phyloP scores from a whole-genome alignment of 139 green algal species.

The Raphidocelis subcapitata region DNA sequence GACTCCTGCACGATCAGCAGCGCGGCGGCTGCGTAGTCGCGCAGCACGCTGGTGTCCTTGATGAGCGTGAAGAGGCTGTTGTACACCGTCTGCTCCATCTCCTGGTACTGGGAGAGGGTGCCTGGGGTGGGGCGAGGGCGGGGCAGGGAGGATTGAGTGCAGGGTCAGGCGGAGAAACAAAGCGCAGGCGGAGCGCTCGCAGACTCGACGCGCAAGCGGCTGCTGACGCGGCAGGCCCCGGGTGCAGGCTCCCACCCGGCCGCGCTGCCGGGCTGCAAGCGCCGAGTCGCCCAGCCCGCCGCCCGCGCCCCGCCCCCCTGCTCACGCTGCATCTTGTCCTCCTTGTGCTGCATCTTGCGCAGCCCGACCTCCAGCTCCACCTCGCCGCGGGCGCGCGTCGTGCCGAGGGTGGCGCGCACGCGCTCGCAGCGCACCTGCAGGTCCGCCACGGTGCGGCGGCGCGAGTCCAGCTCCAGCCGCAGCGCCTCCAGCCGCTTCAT shows the following conservation, averaged over 20 bases:
- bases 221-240: too few relatives aligned
- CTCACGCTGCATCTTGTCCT: constrained; percentile 74
- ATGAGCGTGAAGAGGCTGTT: constrained; percentile 83
- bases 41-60: constrained; percentile 79
- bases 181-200: too few relatives aligned
- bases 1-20: constrained; percentile 62
- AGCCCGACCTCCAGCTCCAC: constrained; percentile 63
- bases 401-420: constrained; percentile 47
- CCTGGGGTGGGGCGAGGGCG: constrained; percentile 3
- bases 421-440: constrained; percentile 47
- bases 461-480: constrained; percentile 83
- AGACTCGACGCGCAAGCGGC: too few relatives aligned
- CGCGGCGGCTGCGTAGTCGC: constrained; percentile 69
- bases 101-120: constrained; percentile 55
- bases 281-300: too few relatives aligned
- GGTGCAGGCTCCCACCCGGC: too few relatives aligned
- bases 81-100: constrained; percentile 82
- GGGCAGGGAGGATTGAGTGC: too few relatives aligned
- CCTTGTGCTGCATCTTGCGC: constrained; percentile 71
- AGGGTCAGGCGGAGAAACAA: too few relatives aligned
- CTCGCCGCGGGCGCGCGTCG: constrained; percentile 55
- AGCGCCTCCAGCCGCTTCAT: constrained; percentile 80
- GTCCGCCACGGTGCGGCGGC: constrained; percentile 72
- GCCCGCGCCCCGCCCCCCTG: neutral
- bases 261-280: too few relatives aligned